Evolutionary conservation across 257 asterid genomes (phyloP).

Genomic region (Solanum chilense): DNA sequence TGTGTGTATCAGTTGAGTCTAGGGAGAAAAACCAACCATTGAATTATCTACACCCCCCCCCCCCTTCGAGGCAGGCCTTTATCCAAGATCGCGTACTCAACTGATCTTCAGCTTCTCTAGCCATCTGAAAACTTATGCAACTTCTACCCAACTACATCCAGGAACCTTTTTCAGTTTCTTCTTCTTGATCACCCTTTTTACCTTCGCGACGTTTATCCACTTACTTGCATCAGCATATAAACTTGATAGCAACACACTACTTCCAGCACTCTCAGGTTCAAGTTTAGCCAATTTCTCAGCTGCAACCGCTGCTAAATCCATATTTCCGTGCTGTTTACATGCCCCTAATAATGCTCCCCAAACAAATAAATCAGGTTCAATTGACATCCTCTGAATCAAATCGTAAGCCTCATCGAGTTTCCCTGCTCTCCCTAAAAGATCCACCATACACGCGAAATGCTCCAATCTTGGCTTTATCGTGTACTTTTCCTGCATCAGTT

Average conservation of each 20-base stretch:
- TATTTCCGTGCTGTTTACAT: conserved; percentile 37
- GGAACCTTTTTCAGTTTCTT: conserved; percentile 32
- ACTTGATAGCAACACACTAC: conserved; percentile 31
- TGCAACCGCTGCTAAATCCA: conserved; percentile 54
- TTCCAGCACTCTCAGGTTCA: conserved; percentile 57
- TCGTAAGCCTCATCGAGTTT: conserved; percentile 43
- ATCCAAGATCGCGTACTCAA: conserved; percentile 20
- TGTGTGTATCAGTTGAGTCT: conserved; percentile 71
- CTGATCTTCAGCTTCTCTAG: conserved; percentile 1
- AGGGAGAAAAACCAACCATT: conserved; percentile 87
- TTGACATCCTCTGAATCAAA: conserved; percentile 35
- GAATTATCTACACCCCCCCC: conserved; percentile 79
- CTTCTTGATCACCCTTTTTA: conserved; percentile 44
- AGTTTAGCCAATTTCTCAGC: conserved; percentile 37
- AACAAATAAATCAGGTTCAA: conserved; percentile 44
- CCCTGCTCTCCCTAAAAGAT: conserved; percentile 62
- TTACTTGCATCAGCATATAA: conserved; percentile 32
- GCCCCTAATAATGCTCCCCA: conserved; percentile 85
- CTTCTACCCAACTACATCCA: conserved; percentile 55
- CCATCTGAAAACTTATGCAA: conserved; percentile 8
- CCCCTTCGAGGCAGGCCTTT: conserved; percentile 74
- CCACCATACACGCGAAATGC: conserved; percentile 73
- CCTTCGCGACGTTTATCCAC: conserved; percentile 42
- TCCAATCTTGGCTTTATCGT: conserved; percentile 47
- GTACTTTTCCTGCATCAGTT: conserved; percentile 40